A percentile compares a stretch with the other conserved stretches of the same genome.
These are phyloP conservation scores for Filosporella fistucella DNA, from an alignment of 495 filamentous ascomycete species.

Conservation along the genomic window DNA sequence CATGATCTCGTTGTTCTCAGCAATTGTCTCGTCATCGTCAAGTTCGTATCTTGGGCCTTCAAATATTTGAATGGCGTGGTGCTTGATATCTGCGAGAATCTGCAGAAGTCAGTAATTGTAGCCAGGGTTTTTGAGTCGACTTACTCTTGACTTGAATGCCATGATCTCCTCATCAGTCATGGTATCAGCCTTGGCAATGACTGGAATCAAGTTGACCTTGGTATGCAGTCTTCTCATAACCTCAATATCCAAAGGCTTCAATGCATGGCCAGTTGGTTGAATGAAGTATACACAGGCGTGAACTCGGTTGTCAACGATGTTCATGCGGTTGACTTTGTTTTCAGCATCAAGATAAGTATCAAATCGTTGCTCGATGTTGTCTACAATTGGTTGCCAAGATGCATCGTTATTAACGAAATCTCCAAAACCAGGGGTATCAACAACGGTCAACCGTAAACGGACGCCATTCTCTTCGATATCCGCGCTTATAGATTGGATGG, in stretches of 20 bases:
- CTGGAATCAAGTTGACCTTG: constrained; percentile 99
- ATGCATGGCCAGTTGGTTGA: constrained; percentile 96
- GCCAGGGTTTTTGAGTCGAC: constrained; percentile 29
- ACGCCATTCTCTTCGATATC: constrained; percentile 99
- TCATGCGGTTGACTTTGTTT: constrained; percentile 99
- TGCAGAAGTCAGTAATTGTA: constrained; percentile 28
- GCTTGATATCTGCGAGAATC: constrained; percentile 96
- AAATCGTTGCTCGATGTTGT: constrained; percentile 98
- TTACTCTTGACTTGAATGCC: constrained; percentile 89
- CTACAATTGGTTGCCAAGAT: constrained; percentile 96
- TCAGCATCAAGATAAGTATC: constrained; percentile 97
- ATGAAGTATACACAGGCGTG: constrained; percentile 99
- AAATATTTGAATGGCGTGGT: constrained; percentile 97
- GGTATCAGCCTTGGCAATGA: constrained; percentile 98
- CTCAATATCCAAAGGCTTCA: constrained; percentile 98
- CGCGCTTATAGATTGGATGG: constrained; percentile 96
- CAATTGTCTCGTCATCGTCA: constrained; percentile 98
- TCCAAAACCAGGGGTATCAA: constrained; percentile 96
- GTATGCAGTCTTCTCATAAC: constrained; percentile 98
- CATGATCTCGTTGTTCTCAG: constrained; percentile 99
- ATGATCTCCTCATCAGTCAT: constrained; percentile 94
- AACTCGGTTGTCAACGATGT: constrained; percentile 98
- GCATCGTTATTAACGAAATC: constrained; percentile 99
- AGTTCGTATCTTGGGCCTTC: constrained; percentile 97
- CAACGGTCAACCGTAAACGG: constrained; percentile 92